Conservation (phyloP, 2,329 filamentous ascomycete species). For the Penicillium sp. region DNA sequence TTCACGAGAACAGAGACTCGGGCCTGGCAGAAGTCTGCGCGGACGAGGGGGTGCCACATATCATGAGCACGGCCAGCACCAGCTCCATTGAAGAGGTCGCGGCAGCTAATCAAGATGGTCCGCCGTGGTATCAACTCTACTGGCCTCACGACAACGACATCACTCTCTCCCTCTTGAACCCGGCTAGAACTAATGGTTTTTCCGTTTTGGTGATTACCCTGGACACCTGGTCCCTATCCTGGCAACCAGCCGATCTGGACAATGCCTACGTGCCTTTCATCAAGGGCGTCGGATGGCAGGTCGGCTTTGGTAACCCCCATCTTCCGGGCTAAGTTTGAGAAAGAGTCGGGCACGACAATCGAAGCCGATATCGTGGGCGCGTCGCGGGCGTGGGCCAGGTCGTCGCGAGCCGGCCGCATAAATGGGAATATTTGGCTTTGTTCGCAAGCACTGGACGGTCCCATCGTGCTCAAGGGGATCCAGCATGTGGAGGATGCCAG, state of each 20-base stretch:
- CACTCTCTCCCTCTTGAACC: slow-evolving; percentile 60
- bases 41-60: slow-evolving; percentile 62
- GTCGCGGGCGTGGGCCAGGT: slow-evolving; percentile 53
- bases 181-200: slow-evolving; percentile 62
- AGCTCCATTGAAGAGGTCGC: slow-evolving; percentile 66
- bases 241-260: slow-evolving; percentile 66
- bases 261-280: slow-evolving; percentile 55
- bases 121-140: slow-evolving; percentile 72
- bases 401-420: slow-evolving; percentile 54
- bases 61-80: slow-evolving; percentile 63
- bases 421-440: slow-evolving; percentile 61
- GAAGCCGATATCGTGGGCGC: slow-evolving; percentile 53
- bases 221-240: slow-evolving; percentile 67
- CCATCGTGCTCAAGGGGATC: slow-evolving; percentile 62
- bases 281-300: slow-evolving; percentile 56
- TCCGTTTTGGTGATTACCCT: slow-evolving; percentile 68
- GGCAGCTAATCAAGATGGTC: slow-evolving; percentile 54
- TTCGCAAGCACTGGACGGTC: slow-evolving; percentile 62
- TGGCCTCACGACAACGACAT: slow-evolving; percentile 66
- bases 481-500: slow-evolving; percentile 51
- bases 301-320: slow-evolving; percentile 67
- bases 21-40: slow-evolving; percentile 63
- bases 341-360: slow-evolving; percentile 44
- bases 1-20: slow-evolving; percentile 63
- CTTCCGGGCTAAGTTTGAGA: slow-evolving; percentile 58